Percentiles rank a stretch among this genome's conserved stretches.
Conservation (phyloP, 495 filamentous ascomycete species). For the Tuber microsphaerosporum region DNA sequence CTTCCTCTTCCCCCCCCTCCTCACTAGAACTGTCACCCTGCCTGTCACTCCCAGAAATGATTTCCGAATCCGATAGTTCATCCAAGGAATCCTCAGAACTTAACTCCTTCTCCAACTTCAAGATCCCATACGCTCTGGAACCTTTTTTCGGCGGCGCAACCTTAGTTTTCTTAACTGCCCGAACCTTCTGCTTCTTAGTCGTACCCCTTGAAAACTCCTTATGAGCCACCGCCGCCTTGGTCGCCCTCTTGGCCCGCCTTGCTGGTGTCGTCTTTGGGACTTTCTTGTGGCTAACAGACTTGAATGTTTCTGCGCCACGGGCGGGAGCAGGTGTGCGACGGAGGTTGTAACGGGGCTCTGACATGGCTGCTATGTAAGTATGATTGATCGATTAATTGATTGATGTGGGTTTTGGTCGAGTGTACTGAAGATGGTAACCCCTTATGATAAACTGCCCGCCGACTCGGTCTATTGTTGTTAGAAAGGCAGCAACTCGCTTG, state of each 20-base stretch:
- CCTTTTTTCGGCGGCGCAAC: neutral
- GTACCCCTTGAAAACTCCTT: neutral
- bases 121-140: neutral
- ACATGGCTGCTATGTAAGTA: neutral
- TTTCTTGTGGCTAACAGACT: neutral
- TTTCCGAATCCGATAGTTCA: neutral
- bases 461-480: neutral
- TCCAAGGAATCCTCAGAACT: neutral
- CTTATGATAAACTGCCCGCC: neutral
- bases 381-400: neutral
- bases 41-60: neutral
- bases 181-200: neutral
- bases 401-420: neutral
- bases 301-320: neutral
- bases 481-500: neutral
- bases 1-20: slow-evolving; percentile 14
- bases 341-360: slow-evolving; percentile 1
- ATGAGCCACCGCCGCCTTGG: neutral
- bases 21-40: slow-evolving; percentile 16
- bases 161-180: neutral
- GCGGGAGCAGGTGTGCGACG: neutral
- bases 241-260: neutral
- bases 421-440: neutral
- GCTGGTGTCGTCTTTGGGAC: neutral
- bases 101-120: neutral